These are phyloP conservation scores for Backusella psychrophila DNA, from an alignment of 192 early-diverging fungal species.

Conservation along the genomic window DNA sequence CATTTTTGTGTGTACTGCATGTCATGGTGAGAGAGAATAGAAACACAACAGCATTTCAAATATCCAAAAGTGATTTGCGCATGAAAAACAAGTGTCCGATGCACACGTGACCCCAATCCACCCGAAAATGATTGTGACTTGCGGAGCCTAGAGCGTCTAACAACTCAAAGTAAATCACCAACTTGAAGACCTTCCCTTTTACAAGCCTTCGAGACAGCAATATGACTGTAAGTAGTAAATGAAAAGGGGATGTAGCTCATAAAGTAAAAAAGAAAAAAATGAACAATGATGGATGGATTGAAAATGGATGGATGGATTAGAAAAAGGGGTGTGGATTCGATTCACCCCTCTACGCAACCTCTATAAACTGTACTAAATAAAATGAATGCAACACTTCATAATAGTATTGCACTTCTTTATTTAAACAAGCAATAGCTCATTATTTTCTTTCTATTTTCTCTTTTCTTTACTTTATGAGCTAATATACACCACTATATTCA, in stretches of 20 bases:
- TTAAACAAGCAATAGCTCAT: no score
- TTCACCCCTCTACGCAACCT: background rate
- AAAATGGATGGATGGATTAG: conserved; percentile 23
- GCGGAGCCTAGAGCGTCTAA: background rate
- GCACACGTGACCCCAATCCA: background rate
- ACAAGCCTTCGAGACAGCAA: conserved; percentile 18
- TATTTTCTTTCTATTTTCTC: no score
- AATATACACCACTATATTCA: background rate
- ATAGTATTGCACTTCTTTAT: background rate
- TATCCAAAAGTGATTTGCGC: background rate
- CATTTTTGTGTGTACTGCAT: no score
- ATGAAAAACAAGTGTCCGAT: background rate
- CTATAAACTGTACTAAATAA: background rate
- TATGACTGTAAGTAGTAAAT: conserved; percentile 14
- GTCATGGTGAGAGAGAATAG: no score
- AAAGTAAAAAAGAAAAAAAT: background rate
- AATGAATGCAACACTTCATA: background rate
- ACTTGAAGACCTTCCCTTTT: conserved; percentile 14
- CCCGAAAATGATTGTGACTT: background rate
- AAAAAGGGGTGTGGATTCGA: background rate
- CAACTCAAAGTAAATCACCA: background rate
- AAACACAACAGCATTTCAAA: no score
- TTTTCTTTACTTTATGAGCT: background rate
- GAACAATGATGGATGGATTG: background rate
- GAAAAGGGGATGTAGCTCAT: background rate